Conservation (phyloP, 2,329 filamentous ascomycete genomes). For the Verticillium isaacii region DNA sequence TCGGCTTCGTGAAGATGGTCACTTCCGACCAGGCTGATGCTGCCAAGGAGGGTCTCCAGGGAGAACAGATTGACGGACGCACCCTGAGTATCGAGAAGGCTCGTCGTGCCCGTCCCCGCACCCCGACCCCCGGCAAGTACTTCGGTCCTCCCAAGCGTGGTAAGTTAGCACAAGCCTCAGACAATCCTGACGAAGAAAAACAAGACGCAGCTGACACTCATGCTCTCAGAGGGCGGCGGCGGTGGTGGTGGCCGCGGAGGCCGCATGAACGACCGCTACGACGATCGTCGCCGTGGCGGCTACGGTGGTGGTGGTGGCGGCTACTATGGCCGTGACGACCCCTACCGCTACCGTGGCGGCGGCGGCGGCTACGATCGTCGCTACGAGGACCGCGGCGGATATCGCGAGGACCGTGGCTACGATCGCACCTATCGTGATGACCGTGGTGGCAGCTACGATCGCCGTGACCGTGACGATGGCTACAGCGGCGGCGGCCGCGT, state of each 20-base stretch:
- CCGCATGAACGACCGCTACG: slow-evolving; percentile 53
- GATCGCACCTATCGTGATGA: slow-evolving; percentile 41
- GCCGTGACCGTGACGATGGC: slow-evolving; percentile 31
- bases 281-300: slow-evolving; percentile 61
- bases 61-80: slow-evolving; percentile 90
- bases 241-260: slow-evolving; percentile 43
- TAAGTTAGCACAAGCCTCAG: slow-evolving; percentile 43
- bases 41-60: slow-evolving; percentile 92
- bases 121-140: slow-evolving; percentile 97
- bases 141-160: slow-evolving; percentile 97
- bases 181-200: no score
- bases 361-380: slow-evolving; percentile 41
- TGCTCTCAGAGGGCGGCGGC: slow-evolving; percentile 22
- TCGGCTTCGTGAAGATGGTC: slow-evolving; percentile 99
- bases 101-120: slow-evolving; percentile 88
- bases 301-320: slow-evolving; percentile 40
- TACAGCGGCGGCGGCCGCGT: slow-evolving; percentile 28
- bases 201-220: slow-evolving; percentile 14
- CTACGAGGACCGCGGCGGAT: slow-evolving; percentile 33
- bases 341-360: slow-evolving; percentile 48
- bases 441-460: slow-evolving; percentile 33
- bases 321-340: slow-evolving; percentile 45
- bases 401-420: slow-evolving; percentile 41
- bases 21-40: slow-evolving; percentile 93
- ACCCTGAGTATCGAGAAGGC: slow-evolving; percentile 99